Conservation (phyloP, 768 basidiomycete genomes). For the Russula sp. region DNA sequence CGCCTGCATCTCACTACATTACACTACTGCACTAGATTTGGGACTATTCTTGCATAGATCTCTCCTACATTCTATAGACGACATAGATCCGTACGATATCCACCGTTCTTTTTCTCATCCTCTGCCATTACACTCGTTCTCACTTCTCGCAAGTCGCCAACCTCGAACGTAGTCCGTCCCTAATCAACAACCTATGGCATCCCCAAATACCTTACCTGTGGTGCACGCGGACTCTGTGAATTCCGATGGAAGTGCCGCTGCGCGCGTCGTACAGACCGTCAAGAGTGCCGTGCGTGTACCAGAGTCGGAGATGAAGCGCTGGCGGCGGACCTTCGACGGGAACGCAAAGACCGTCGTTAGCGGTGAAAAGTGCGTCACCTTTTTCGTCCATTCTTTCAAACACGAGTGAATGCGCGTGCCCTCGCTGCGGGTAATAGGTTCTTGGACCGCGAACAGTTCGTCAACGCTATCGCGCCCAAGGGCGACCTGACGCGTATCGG, state of each 20-base stretch:
- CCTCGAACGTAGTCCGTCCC: slow-evolving; percentile 9
- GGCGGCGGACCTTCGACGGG: slow-evolving; percentile 81
- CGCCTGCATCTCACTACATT: neutral
- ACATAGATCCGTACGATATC: slow-evolving; percentile 9
- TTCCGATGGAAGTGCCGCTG: slow-evolving; percentile 33
- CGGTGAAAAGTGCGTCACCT: slow-evolving; percentile 67
- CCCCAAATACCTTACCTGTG: slow-evolving; percentile 32
- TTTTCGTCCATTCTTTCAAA: neutral
- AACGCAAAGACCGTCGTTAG: slow-evolving; percentile 67
- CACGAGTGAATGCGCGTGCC: neutral
- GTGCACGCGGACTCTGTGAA: slow-evolving; percentile 53
- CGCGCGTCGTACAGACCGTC: slow-evolving; percentile 49
- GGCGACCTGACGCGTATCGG: slow-evolving; percentile 82
- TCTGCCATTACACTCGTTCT: neutral
- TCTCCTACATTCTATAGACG: neutral
- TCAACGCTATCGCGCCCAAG: slow-evolving; percentile 89
- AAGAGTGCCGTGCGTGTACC: slow-evolving; percentile 62
- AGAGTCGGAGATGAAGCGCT: slow-evolving; percentile 80
- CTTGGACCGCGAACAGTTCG: slow-evolving; percentile 81
- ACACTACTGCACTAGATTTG: neutral
- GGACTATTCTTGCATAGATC: neutral
- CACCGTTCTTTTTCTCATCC: neutral
- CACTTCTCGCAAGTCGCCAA: neutral
- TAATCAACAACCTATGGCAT: slow-evolving; percentile 13
- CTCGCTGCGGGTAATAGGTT: slow-evolving; percentile 45